Conservation (phyloP, 73 alveolate species). For the Stentor roeselii region DNA sequence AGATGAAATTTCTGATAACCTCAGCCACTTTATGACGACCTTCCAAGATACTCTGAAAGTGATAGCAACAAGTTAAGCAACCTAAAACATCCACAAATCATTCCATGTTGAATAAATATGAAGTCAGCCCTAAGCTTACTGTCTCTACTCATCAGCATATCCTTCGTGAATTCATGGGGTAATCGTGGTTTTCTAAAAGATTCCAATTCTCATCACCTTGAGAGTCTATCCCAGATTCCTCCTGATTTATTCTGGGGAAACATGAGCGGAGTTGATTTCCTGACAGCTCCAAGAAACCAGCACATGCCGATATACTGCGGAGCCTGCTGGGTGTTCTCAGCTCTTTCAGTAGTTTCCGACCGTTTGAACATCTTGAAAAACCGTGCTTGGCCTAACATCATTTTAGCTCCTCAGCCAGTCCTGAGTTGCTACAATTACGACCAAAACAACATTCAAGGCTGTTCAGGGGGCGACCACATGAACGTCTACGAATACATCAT, state of each 20-base stretch:
- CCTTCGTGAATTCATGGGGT: background rate
- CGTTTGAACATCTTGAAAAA: slow-evolving; percentile 77
- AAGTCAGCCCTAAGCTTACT: background rate
- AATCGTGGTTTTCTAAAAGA: background rate
- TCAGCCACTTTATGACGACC: slow-evolving; percentile 87
- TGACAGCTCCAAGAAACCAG: slow-evolving; percentile 64
- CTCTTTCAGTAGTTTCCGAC: slow-evolving; percentile 71
- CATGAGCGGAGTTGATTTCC: slow-evolving; percentile 62
- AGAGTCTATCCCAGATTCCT: slow-evolving; percentile 26
- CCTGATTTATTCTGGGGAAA: slow-evolving; percentile 63
- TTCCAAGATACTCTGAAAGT: slow-evolving; percentile 97
- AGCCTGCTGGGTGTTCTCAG: slow-evolving; percentile 92
- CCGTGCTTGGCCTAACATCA: slow-evolving; percentile 73
- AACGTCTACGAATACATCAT: slow-evolving; percentile 58
- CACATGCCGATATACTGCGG: slow-evolving; percentile 86
- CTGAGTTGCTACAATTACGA: slow-evolving; percentile 71
- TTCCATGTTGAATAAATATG: background rate
- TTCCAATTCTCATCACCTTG: background rate
- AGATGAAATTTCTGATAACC: slow-evolving; percentile 87
- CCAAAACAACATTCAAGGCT: slow-evolving; percentile 43
- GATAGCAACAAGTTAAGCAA: slow-evolving; percentile 51
- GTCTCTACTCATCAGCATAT: background rate
- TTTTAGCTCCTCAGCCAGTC: slow-evolving; percentile 70
- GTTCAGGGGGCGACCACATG: slow-evolving; percentile 80
- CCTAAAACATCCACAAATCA: too few species aligned